phyloP scores from a whole-genome alignment of 139 green algal species.

The Tetraselmis chui region DNA sequence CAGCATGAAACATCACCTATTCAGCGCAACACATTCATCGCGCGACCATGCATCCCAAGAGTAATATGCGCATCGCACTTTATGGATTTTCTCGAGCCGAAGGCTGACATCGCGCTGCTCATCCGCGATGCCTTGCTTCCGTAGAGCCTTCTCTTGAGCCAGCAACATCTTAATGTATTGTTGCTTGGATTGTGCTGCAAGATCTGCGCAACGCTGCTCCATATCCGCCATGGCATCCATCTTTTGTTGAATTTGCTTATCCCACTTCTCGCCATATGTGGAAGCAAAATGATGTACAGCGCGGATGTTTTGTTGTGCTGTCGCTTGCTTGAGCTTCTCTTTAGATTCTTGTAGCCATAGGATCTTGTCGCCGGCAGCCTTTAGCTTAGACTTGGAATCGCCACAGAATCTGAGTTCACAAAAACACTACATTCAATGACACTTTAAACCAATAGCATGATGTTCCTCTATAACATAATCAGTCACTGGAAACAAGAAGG shows the following conservation, averaged over 20 bases:
- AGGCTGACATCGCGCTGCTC: not conserved
- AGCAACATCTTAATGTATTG: not conserved
- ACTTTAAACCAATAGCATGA: not conserved
- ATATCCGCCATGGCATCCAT: not conserved
- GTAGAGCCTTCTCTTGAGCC: not conserved
- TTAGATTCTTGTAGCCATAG: not conserved
- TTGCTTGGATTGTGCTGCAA: not conserved
- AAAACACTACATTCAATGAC: not conserved
- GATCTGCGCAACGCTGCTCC: not conserved
- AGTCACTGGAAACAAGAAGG: not conserved
- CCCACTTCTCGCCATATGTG: not conserved
- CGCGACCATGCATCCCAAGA: not conserved
- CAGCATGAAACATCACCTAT: not conserved
- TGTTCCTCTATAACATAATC: not conserved
- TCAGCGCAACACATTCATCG: not conserved
- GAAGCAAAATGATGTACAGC: not conserved
- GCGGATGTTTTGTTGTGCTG: not conserved
- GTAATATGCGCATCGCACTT: not conserved
- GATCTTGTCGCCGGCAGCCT: not conserved
- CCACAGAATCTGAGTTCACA: not conserved
- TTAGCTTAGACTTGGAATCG: not conserved
- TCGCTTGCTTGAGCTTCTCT: not conserved
- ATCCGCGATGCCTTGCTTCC: not conserved
- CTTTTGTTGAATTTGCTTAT: not conserved
- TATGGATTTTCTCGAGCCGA: not conserved